Conservation (phyloP, 1,139 yeast species). For the Pichia norvegensis region DNA sequence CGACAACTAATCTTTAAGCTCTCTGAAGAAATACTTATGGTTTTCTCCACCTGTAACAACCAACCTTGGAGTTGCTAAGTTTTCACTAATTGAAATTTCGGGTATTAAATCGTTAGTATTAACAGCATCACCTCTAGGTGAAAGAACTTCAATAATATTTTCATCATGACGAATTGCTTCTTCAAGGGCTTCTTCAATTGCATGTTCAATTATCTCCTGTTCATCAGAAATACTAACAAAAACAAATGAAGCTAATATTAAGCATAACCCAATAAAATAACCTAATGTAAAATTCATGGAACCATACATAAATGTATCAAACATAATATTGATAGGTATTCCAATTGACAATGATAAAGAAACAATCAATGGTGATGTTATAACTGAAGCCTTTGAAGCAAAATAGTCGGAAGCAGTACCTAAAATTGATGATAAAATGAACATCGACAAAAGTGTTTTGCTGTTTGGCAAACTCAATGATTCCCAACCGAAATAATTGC, state of each 20-base stretch:
- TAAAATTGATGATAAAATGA: slow-evolving; percentile 38
- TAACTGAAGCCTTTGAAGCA: slow-evolving; percentile 42
- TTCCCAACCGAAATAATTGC: slow-evolving; percentile 34
- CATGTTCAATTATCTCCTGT: slow-evolving; percentile 39
- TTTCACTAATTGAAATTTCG: slow-evolving; percentile 19
- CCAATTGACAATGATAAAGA: slow-evolving; percentile 46
- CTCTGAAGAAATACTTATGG: slow-evolving; percentile 37
- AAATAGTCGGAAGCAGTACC: slow-evolving; percentile 44
- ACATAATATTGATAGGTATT: slow-evolving; percentile 44
- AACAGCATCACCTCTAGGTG: slow-evolving; percentile 31
- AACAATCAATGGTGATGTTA: slow-evolving; percentile 48
- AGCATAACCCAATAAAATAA: slow-evolving; percentile 40
- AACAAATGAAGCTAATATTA: slow-evolving; percentile 41
- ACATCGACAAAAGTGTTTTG: slow-evolving; percentile 30
- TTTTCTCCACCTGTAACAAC: slow-evolving; percentile 36
- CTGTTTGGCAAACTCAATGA: slow-evolving; percentile 38
- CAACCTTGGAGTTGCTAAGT: slow-evolving; percentile 12
- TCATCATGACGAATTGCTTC: slow-evolving; percentile 43
- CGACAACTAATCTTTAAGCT: slow-evolving; percentile 12
- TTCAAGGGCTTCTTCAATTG: slow-evolving; percentile 42
- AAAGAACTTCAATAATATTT: slow-evolving; percentile 38
- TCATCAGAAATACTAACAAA: slow-evolving; percentile 41
- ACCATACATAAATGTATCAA: slow-evolving; percentile 36
- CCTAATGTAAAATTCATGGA: slow-evolving; percentile 29
- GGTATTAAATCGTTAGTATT: slow-evolving; percentile 17